Evolutionary conservation across 1,284 basidiomycete species (phyloP).

Genomic region (Marasmius fiardii): DNA sequence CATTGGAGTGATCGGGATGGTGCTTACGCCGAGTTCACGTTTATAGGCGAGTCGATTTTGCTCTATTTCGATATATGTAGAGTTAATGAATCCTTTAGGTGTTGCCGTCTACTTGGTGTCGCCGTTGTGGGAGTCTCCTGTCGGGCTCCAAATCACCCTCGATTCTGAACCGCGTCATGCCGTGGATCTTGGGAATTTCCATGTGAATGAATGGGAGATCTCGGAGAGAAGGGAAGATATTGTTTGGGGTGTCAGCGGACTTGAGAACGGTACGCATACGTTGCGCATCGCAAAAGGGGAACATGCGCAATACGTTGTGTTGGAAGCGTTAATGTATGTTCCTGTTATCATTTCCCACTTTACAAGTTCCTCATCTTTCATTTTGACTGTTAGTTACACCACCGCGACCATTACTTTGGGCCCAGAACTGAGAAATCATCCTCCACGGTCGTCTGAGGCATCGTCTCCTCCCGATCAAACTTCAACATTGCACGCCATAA

Average conservation of each 20-base stretch:
- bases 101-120: constrained; percentile 33
- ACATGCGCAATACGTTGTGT: constrained; percentile 2
- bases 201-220: constrained; percentile 7
- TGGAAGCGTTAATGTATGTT: constrained; percentile 12
- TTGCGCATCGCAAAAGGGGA: constrained; percentile 7
- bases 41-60: constrained; percentile 18
- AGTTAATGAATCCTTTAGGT: constrained; percentile 21
- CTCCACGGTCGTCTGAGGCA: neutral
- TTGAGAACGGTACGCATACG: constrained; percentile 16
- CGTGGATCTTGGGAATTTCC: constrained; percentile 18
- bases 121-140: constrained; percentile 30
- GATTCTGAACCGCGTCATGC: constrained; percentile 18
- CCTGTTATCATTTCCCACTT: neutral
- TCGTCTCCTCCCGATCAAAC: neutral
- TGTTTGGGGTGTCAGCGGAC: constrained; percentile 12
- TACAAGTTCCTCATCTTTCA: neutral
- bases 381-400: neutral
- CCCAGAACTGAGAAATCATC: neutral
- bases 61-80: neutral
- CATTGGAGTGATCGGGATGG: constrained; percentile 14
- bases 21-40: constrained; percentile 12
- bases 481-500: neutral
- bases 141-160: constrained; percentile 24
- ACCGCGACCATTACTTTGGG: neutral
- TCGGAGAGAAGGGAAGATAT: constrained; percentile 12